Conservation (phyloP, 2,329 filamentous ascomycete species). For the Orbilia brochopaga region DNA sequence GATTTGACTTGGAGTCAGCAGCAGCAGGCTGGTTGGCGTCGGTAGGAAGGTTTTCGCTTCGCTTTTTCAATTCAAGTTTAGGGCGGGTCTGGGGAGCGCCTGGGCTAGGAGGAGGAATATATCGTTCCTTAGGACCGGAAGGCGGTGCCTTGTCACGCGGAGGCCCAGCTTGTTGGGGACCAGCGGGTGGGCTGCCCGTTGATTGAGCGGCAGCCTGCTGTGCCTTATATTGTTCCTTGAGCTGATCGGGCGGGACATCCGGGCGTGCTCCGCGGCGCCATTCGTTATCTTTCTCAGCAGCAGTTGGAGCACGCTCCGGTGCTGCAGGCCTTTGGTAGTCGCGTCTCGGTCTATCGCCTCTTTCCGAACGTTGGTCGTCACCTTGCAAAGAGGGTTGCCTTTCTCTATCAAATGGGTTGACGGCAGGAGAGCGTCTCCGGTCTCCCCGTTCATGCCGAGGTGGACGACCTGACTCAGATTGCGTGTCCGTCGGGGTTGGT, state of each 20-base stretch:
- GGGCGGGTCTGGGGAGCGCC: conserved; percentile 72
- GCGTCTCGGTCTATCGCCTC: conserved; percentile 66
- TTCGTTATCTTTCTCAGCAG: conserved; percentile 88
- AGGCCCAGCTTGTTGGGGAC: conserved; percentile 66
- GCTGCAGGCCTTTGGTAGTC: conserved; percentile 73
- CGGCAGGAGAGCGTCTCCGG: conserved; percentile 60
- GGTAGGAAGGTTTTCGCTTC: conserved; percentile 67
- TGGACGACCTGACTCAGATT: conserved; percentile 65
- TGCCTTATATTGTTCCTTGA: conserved; percentile 29
- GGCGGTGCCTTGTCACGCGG: conserved; percentile 67
- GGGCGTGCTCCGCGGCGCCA: conserved; percentile 92
- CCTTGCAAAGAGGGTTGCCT: conserved; percentile 75
- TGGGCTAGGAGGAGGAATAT: conserved; percentile 60
- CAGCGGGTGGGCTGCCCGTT: conserved; percentile 59
- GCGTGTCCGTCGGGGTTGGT: conserved; percentile 61
- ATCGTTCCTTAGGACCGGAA: conserved; percentile 67
- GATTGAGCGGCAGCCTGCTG: conserved; percentile 54
- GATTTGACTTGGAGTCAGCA: conserved; percentile 80
- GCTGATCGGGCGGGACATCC: conserved; percentile 62
- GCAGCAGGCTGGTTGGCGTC: conserved; percentile 62
- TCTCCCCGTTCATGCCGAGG: conserved; percentile 66
- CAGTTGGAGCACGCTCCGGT: conserved; percentile 75
- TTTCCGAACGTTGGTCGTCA: conserved; percentile 60
- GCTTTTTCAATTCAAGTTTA: conserved; percentile 84
- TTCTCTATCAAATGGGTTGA: conserved; percentile 68